These are phyloP conservation scores for Trichosporon asahii DNA, from an alignment of 1,284 basidiomycete species.

Conservation along the genomic window DNA sequence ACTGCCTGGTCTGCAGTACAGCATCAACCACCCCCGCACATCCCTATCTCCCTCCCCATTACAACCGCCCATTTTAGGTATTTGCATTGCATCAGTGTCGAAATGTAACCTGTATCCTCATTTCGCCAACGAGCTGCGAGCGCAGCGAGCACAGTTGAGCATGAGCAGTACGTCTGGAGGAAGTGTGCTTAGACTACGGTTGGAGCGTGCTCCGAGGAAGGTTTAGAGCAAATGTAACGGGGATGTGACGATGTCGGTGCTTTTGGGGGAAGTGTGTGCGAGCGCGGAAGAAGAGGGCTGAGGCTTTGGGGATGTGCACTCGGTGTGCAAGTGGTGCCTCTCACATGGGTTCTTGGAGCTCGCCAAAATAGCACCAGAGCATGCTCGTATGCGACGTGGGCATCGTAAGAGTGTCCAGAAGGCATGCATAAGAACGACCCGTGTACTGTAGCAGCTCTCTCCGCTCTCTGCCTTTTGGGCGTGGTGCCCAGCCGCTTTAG, in stretches of 20 bases:
- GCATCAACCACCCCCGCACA: not conserved
- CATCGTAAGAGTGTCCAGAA: too few species aligned
- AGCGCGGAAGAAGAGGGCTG: not conserved
- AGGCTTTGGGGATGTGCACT: not conserved
- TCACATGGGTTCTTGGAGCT: not conserved
- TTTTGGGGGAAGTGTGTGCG: not conserved
- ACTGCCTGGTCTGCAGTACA: constrained; percentile 7
- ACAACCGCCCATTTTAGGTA: not conserved
- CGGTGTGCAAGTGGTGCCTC: too few species aligned
- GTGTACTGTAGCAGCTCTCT: too few species aligned
- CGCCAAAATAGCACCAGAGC: not conserved
- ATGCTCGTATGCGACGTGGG: too few species aligned
- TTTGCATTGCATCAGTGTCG: constrained; percentile 5
- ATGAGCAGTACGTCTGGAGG: too few species aligned
- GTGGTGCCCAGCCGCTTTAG: too few species aligned
- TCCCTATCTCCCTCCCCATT: not conserved
- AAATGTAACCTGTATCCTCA: constrained; percentile 7
- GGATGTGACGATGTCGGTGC: not conserved
- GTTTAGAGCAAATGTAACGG: not conserved
- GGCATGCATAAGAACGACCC: too few species aligned
- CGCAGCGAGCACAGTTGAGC: too few species aligned
- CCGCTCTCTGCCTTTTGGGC: too few species aligned
- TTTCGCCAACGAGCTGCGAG: not conserved
- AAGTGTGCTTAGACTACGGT: too few species aligned
- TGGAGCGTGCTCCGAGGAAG: too few species aligned